A percentile compares a stretch with the other conserved stretches of the same genome.
These are phyloP conservation scores for Cytospora paraplurivora DNA, from an alignment of 2,329 filamentous ascomycete species.

Conservation along the genomic window DNA sequence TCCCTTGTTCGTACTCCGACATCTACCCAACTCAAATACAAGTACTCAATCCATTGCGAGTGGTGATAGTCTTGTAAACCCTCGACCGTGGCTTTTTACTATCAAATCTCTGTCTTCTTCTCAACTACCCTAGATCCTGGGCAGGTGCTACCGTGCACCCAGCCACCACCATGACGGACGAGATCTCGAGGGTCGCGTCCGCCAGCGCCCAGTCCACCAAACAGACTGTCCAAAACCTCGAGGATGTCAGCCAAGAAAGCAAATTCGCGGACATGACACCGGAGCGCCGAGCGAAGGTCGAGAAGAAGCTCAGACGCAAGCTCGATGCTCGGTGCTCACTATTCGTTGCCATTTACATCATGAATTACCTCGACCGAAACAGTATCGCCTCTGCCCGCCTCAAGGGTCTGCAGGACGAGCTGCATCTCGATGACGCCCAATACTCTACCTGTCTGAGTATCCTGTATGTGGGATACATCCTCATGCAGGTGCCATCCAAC, in stretches of 20 bases:
- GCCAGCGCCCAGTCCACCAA: constrained; percentile 17
- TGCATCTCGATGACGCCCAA: constrained; percentile 57
- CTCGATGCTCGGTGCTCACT: constrained; percentile 69
- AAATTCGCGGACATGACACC: constrained; percentile 33
- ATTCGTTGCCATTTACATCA: constrained; percentile 74
- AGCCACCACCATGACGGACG: constrained; percentile 26
- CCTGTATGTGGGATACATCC: constrained; percentile 66
- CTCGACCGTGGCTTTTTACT: neutral
- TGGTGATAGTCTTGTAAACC: neutral
- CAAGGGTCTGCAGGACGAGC: constrained; percentile 64
- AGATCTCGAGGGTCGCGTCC: constrained; percentile 22
- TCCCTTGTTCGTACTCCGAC: neutral
- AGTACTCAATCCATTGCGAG: neutral
- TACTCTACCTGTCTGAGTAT: constrained; percentile 67
- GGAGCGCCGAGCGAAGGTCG: constrained; percentile 57
- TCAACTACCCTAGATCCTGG: neutral
- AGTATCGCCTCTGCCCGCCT: constrained; percentile 69
- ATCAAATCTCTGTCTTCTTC: neutral
- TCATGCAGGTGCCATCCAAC: constrained; percentile 64
- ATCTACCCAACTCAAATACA: no score
- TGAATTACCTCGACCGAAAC: constrained; percentile 72
- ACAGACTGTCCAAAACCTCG: constrained; percentile 20
- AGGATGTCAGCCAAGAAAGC: constrained; percentile 4
- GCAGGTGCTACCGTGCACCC: neutral
- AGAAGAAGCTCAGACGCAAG: constrained; percentile 68